phyloP scores from a whole-genome alignment of 2,329 filamentous ascomycete species.

The Aureobasidium uvarum region DNA sequence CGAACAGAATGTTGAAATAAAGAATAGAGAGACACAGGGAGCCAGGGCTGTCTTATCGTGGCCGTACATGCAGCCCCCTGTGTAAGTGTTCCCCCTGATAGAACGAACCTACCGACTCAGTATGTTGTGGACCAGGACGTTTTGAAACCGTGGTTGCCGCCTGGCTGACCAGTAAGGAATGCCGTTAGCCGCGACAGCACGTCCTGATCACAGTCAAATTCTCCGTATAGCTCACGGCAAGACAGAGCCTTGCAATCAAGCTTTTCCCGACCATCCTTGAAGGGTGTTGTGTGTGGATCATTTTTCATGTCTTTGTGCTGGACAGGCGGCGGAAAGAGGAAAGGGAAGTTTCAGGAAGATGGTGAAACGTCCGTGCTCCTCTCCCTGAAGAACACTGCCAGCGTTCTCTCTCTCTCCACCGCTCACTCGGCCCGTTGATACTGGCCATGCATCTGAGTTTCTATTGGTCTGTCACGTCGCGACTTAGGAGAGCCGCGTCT shows the following conservation, averaged over 20 bases:
- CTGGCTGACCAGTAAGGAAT: conserved; percentile 21
- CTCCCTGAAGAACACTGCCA: conserved; percentile 17
- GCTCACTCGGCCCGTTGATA: conserved; percentile 9
- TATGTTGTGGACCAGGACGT: conserved; percentile 16
- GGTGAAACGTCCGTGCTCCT: conserved; percentile 15
- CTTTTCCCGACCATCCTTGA: not conserved
- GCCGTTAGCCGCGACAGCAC: conserved; percentile 17
- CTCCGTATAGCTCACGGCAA: conserved; percentile 6
- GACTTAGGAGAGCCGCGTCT: conserved; percentile 6
- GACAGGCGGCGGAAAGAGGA: not conserved
- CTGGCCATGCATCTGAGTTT: conserved; percentile 11
- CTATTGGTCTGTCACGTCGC: conserved; percentile 9
- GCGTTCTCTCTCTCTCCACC: not conserved
- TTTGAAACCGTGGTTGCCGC: conserved; percentile 24
- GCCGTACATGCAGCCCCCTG: conserved; percentile 11
- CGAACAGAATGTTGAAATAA: conserved; percentile 16
- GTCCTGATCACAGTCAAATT: not conserved
- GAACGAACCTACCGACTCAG: conserved; percentile 22
- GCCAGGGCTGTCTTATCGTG: conserved; percentile 2
- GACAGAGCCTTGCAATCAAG: conserved; percentile 4
- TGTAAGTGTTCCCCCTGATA: conserved; percentile 10
- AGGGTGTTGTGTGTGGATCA: not conserved
- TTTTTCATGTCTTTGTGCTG: not conserved
- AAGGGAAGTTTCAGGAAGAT: conserved; percentile 18
- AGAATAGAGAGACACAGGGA: conserved; percentile 17